Evolutionary conservation across 148 eudicot species (phyloP).

Genomic region (Fagopyrum tataricum): DNA sequence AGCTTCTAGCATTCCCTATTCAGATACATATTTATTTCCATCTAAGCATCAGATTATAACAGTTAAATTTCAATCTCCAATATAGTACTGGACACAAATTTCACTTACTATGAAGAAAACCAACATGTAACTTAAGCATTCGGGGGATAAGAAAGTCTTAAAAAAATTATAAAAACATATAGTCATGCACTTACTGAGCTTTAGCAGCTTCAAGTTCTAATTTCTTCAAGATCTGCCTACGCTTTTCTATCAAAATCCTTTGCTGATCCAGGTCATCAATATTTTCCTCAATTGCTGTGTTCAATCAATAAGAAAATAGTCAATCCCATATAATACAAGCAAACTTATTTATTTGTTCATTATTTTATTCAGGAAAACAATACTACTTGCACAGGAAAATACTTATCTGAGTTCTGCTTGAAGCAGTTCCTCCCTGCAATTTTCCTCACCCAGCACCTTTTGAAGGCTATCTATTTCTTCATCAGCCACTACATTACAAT

Average conservation of each 20-base stretch:
- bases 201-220: constrained; percentile 46
- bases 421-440: constrained; percentile 41
- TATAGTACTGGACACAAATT: background rate
- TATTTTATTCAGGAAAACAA: background rate
- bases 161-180: background rate
- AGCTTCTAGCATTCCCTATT: background rate
- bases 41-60: background rate
- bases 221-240: constrained; percentile 46
- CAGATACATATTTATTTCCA: background rate
- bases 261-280: constrained; percentile 57
- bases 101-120: background rate
- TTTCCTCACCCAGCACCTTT: constrained; percentile 53
- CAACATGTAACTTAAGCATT: background rate
- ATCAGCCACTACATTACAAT: constrained; percentile 46
- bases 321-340: constrained; percentile 20
- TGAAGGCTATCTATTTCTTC: constrained; percentile 57
- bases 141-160: background rate
- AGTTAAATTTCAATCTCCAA: background rate
- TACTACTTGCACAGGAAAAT: constrained; percentile 14
- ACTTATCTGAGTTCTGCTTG: constrained; percentile 82
- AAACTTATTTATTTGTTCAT: background rate
- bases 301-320: constrained; percentile 20
- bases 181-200: constrained; percentile 46
- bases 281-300: constrained; percentile 55
- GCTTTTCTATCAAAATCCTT: constrained; percentile 48